Evolutionary conservation across 164 flowering plant genomes (phyloP).

Genomic region (Litsea cubeba): DNA sequence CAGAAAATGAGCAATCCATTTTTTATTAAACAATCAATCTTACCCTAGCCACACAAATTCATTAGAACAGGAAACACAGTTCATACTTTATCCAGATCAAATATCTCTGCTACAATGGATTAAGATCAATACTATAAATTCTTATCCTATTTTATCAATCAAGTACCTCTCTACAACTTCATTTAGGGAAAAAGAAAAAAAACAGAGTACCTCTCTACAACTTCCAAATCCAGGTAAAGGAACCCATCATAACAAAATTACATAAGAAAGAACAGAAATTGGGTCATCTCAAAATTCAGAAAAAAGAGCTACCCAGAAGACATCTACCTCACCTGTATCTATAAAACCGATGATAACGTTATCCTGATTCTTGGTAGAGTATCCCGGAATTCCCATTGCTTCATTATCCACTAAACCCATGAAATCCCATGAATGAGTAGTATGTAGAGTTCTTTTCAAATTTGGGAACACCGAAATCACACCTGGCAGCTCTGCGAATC

Average conservation of each 20-base stretch:
- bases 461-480: constrained; percentile 81
- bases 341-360: constrained; percentile 71
- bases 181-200: not conserved
- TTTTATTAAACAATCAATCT: too few relatives aligned
- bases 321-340: constrained; percentile 51
- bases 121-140: not conserved
- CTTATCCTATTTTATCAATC: not conserved
- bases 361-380: constrained; percentile 62
- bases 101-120: not conserved
- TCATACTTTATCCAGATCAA: not conserved
- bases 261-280: not conserved
- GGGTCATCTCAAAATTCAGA: not conserved
- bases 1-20: too few relatives aligned
- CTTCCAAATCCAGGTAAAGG: not conserved
- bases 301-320: not conserved
- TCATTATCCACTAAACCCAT: constrained; percentile 66
- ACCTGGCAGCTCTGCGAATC: constrained; percentile 59
- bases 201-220: not conserved
- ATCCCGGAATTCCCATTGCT: constrained; percentile 67
- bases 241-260: too few relatives aligned
- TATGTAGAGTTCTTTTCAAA: constrained; percentile 51
- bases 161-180: not conserved
- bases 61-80: not conserved
- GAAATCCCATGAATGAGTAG: constrained; percentile 91
- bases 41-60: not conserved